Conservation (phyloP, 148 eudicot species). For the Chenopodium berlandieri region DNA sequence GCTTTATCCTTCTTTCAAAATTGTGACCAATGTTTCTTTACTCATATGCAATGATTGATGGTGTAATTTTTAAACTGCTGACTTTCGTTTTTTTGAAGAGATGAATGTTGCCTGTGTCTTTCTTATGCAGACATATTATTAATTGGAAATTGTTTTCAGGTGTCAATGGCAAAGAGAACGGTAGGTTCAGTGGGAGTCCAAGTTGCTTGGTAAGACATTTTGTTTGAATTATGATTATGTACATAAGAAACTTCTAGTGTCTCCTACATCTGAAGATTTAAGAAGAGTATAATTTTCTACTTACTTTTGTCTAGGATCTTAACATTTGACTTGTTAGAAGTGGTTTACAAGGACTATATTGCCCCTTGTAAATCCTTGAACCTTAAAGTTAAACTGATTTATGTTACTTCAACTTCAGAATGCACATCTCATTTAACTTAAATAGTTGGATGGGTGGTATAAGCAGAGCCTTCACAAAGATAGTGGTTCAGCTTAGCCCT, state of each 20-base stretch:
- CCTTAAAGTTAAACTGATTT: not conserved
- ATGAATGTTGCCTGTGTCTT: not conserved
- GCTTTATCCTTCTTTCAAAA: not conserved
- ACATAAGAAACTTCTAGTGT: slow-evolving; percentile 2
- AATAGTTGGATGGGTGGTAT: not conserved
- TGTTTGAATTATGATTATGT: not conserved
- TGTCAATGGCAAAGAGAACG: slow-evolving; percentile 94
- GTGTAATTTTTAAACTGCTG: not conserved
- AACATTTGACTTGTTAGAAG: not conserved
- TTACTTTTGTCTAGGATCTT: not conserved
- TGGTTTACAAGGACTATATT: not conserved
- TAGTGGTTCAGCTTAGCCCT: not conserved
- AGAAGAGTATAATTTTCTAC: not conserved
- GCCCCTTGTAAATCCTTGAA: not conserved
- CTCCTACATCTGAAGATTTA: not conserved
- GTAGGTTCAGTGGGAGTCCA: slow-evolving; percentile 82
- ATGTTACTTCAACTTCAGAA: not conserved
- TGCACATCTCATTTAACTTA: not conserved
- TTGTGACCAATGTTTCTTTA: not conserved
- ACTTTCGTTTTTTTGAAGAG: not conserved
- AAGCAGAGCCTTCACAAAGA: not conserved
- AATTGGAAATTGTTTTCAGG: slow-evolving; percentile 41
- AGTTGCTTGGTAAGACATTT: slow-evolving; percentile 66
- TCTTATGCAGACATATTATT: slow-evolving; percentile 5
- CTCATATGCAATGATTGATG: not conserved